Base-by-base conservation (phyloP, 768 basidiomycete species). In the Exidia glandulosa region DNA sequence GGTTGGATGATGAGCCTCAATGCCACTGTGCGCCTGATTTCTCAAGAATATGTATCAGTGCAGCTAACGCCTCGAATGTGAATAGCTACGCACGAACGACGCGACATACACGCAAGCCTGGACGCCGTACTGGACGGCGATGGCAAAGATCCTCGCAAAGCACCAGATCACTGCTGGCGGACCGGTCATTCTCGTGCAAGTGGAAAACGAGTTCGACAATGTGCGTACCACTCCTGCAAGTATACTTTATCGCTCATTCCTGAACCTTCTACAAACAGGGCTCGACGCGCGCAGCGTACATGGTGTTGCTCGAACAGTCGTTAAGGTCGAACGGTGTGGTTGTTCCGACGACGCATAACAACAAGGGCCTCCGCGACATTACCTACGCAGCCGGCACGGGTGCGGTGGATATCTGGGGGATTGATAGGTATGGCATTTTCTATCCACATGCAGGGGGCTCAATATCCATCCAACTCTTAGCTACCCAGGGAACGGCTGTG, bases 151-250 rank as follows among this genome's bases (percentile, higher is more conserved):
- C 33, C 74, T 83, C 32, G 77, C 80, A 2, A 71, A 67, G 59
- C 80, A 84, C 63, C 81, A 85, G 66, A 78, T 85, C 62, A 77
- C 79, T 13, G 77, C 80, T 25, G 84, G 81, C 10, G 84, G 84
- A 4, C 82, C 83, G 79, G 79, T 81, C 61, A 78, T 76, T 37
- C 72, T 79, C 36, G 73, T 76, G 10, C 76, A 82, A 71, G 78
- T 80, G 5, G 82, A 82, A 63, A 83, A 83, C 61, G 82, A 83
- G 65, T 83, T 75, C 66, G 78, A 54, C 10, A 54, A 54, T 27
- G 50, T 54, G 30, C 19, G 50, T 31, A 6, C 25, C 9, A 10
- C 27, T 1, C 27, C 19, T 14, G 25, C 4, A 71, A 71, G 2
- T 79, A 76, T 65, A 83, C 78, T 81, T 78, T 79, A 65, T 73